A percentile compares a stretch with the other conserved stretches of the same genome.
These are phyloP conservation scores for Protomyces pachydermus DNA, from an alignment of 1,139 yeast genomes.

Conservation along the genomic window DNA sequence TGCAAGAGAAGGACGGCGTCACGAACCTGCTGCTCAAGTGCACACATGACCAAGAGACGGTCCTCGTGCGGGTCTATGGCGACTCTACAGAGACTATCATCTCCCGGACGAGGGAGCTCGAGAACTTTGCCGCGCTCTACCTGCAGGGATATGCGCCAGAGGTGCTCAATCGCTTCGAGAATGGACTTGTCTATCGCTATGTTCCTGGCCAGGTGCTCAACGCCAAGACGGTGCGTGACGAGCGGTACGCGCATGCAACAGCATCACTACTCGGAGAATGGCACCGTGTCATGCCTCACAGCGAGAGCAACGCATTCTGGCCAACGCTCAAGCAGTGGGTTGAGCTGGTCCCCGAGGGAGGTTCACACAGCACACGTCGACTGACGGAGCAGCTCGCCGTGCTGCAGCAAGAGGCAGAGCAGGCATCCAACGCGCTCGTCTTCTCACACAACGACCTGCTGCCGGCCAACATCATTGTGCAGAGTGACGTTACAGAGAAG, in stretches of 20 bases:
- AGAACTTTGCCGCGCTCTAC: constrained; percentile 61
- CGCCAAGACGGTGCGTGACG: constrained; percentile 3
- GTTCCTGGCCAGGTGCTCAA: constrained; percentile 51
- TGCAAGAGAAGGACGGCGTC: constrained; percentile 66
- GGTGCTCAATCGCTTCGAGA: constrained; percentile 62
- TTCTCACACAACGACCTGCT: constrained; percentile 26
- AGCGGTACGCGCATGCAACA: constrained; percentile 47
- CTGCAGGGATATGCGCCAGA: constrained; percentile 64
- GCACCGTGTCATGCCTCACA: constrained; percentile 44
- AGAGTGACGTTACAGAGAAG: constrained; percentile 32
- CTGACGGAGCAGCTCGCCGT: background rate
- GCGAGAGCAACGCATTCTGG: constrained; percentile 16
- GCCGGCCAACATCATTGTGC: constrained; percentile 26
- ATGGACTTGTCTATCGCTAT: constrained; percentile 70
- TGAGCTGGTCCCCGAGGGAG: constrained; percentile 28
- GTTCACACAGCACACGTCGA: constrained; percentile 26
- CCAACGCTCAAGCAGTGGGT: constrained; percentile 13
- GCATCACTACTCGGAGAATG: constrained; percentile 68
- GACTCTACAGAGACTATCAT: constrained; percentile 69
- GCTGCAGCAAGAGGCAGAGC: constrained; percentile 6
- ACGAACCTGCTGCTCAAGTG: constrained; percentile 47
- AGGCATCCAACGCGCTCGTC: constrained; percentile 8
- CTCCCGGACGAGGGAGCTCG: constrained; percentile 70
- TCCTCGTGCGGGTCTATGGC: constrained; percentile 69
- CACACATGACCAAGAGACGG: constrained; percentile 40